A percentile compares a stretch with the other conserved stretches of the same genome.
Conservation (phyloP, 2,329 filamentous ascomycete genomes). For the Penicillium rolfsii region DNA sequence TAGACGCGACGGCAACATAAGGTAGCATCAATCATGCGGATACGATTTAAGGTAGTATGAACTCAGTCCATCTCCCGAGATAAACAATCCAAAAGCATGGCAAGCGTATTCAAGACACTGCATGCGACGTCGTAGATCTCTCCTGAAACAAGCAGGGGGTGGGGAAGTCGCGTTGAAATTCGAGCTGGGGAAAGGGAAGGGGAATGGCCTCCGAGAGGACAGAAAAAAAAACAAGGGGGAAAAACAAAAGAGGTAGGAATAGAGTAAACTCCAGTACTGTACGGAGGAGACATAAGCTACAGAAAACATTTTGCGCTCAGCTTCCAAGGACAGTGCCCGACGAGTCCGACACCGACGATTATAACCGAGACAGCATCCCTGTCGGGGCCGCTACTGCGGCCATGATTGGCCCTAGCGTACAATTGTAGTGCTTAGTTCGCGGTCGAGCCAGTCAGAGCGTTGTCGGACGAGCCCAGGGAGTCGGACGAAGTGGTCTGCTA, state of each 20-base stretch:
- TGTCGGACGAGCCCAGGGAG: background rate
- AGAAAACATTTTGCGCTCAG: background rate
- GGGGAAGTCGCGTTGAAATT: background rate
- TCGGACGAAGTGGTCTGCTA: constrained; percentile 4
- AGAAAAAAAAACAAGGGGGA: background rate
- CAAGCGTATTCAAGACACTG: constrained; percentile 5
- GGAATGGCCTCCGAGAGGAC: constrained; percentile 1
- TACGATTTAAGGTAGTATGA: constrained; percentile 12
- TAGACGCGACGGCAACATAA: constrained; percentile 21
- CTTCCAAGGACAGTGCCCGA: background rate
- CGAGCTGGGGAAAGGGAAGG: background rate
- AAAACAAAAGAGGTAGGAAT: too few species aligned
- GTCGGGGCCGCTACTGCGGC: background rate
- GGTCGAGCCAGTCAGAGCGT: constrained; percentile 17
- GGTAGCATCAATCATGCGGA: constrained; percentile 17
- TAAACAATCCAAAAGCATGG: background rate
- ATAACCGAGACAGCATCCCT: constrained; percentile 18
- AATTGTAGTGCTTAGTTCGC: constrained; percentile 16
- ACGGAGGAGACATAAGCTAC: background rate
- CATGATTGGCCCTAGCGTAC: constrained; percentile 15
- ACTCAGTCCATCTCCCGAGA: constrained; percentile 12
- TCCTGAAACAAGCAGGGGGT: constrained; percentile 21
- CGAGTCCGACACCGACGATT: constrained; percentile 29
- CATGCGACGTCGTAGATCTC: constrained; percentile 18
- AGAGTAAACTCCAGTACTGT: background rate